A percentile compares a stretch with the other conserved stretches of the same genome.
phyloP scores from a whole-genome alignment of 495 filamentous ascomycete species.

The Xylaria scruposa region DNA sequence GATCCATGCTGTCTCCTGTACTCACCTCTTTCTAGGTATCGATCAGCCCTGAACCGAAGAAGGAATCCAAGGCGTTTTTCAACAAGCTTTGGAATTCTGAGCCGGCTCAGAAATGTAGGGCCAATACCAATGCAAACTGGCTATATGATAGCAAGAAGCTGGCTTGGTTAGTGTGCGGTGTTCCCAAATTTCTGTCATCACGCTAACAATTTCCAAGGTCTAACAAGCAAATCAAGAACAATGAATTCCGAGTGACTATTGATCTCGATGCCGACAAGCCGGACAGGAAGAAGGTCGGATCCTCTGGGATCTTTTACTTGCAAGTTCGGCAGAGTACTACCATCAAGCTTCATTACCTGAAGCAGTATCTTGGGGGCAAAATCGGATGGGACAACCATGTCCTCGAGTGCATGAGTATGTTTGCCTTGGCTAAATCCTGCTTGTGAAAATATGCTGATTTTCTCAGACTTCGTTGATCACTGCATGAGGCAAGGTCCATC shows the following conservation, averaged over 20 bases:
- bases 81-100: slow-evolving; percentile 76
- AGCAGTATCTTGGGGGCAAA: slow-evolving; percentile 66
- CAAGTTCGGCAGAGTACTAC: slow-evolving; percentile 62
- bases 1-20: neutral
- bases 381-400: slow-evolving; percentile 65
- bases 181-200: neutral
- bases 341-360: slow-evolving; percentile 69
- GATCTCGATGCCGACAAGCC: slow-evolving; percentile 71
- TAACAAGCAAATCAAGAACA: slow-evolving; percentile 43
- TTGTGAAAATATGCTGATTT: slow-evolving; percentile 31
- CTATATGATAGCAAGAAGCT: slow-evolving; percentile 82
- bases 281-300: slow-evolving; percentile 38
- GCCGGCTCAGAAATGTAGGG: slow-evolving; percentile 60
- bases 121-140: slow-evolving; percentile 51
- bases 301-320: slow-evolving; percentile 60
- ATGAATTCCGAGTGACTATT: slow-evolving; percentile 55
- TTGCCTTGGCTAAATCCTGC: neutral
- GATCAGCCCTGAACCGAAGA: slow-evolving; percentile 62
- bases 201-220: slow-evolving; percentile 43
- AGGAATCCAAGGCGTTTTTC: slow-evolving; percentile 60
- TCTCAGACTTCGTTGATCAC: slow-evolving; percentile 82
- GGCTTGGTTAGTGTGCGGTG: slow-evolving; percentile 66
- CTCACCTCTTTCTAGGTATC: slow-evolving; percentile 55
- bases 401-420: slow-evolving; percentile 77
- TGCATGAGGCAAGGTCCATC: slow-evolving; percentile 78